Base-by-base conservation (phyloP, 2,329 filamentous ascomycete species). In the Nemania diffusa region DNA sequence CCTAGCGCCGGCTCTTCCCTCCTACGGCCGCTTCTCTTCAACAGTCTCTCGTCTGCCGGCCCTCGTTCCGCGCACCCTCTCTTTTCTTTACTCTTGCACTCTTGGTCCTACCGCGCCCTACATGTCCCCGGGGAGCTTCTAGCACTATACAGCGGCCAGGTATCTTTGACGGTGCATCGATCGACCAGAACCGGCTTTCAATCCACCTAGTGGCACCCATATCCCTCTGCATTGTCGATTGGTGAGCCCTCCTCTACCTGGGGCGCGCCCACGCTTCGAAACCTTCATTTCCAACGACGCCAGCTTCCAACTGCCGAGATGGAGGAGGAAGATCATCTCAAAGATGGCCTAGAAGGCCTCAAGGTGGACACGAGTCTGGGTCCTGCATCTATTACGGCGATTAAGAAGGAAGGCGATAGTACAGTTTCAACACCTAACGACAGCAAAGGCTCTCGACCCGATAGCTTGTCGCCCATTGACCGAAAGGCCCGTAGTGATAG, bases 401-500 rank as follows among this genome's bases (percentile, higher is more conserved):
- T 82, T 65, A 83, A 83, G 74, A 81, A 78, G 73, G 82, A 83
- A 71, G 52, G 61, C 62, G 73, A 73, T 34, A 80, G 78, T 70
- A 78, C 76, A 67, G 78, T 79, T 46, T 78, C 80, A 56, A 80
- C 81, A 13, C 79, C 81, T n/a, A 79, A 79, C 70, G 78, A 73
- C 42, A 80, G 78, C 72, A 82, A 82, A 68, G 77, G 77, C 26
- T 81, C 80, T 42, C 74, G 77, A 55, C 82, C 82, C 5, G 78
- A 82, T 51, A 84, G 79, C 68, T 70, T 79, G 73, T 84, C 84
- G 58, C 80, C 80, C 62, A 82, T 83, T 70, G 81, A 80, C 46
- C 70, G 75, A 71, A 86, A 86, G 71, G 79, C 81, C 62, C 81
- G 81, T 64, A 83, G 79, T 72, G 83, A 83, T 62, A 83, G 82